These are phyloP conservation scores for Penicillium nucicola DNA, from an alignment of 495 filamentous ascomycete species.

Conservation along the genomic window DNA sequence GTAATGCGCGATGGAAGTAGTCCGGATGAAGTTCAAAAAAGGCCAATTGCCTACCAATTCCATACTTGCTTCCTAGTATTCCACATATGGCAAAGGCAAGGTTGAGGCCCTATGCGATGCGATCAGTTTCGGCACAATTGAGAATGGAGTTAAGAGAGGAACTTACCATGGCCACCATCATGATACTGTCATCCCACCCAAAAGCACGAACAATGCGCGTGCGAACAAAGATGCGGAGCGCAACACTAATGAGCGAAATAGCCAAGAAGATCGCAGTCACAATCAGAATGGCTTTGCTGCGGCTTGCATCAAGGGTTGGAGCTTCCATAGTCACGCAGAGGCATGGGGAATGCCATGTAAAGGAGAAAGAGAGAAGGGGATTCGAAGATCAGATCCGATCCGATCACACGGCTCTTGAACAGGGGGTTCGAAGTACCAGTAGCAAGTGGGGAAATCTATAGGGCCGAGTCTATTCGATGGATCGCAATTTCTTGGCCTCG, in stretches of 20 bases:
- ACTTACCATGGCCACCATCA: constrained; percentile 32
- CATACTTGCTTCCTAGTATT: constrained; percentile 26
- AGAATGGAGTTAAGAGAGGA: too few species aligned
- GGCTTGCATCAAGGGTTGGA: constrained; percentile 14
- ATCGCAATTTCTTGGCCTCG: too few species aligned
- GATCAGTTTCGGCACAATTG: neutral
- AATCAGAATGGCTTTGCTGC: constrained; percentile 25
- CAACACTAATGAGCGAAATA: constrained; percentile 24
- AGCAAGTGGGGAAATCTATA: neutral
- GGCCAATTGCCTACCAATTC: constrained; percentile 23
- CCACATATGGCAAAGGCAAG: constrained; percentile 27
- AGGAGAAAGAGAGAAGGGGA: neutral
- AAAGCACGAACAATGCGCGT: constrained; percentile 26
- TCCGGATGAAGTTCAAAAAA: constrained; percentile 22
- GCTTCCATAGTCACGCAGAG: constrained; percentile 9
- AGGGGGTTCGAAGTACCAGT: too few species aligned
- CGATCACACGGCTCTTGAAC: neutral
- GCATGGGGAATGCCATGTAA: constrained; percentile 10
- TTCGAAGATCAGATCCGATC: neutral
- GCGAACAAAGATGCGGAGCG: constrained; percentile 30
- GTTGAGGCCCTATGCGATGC: constrained; percentile 16
- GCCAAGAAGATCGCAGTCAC: constrained; percentile 31
- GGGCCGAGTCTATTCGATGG: neutral
- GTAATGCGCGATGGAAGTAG: constrained; percentile 18
- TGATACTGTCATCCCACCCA: constrained; percentile 32